Conservation (phyloP, 2,329 filamentous ascomycete species). For the Alternaria conjuncta region DNA sequence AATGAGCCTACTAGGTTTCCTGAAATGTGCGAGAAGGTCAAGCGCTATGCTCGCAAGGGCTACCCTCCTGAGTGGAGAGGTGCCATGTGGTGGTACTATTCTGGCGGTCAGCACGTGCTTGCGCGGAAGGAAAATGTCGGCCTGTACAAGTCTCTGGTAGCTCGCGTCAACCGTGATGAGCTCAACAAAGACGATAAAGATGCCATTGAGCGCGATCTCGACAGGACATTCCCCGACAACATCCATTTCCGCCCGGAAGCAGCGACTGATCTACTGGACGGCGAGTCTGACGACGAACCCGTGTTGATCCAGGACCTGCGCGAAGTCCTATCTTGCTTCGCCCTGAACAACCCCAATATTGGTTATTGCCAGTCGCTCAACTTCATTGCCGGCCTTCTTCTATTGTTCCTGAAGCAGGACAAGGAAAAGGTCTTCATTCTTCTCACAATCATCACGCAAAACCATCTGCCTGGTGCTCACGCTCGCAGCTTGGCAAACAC, state of each 20-base stretch:
- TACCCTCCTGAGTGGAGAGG: conserved; percentile 93
- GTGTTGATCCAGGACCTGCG: conserved; percentile 81
- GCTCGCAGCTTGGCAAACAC: conserved; percentile 91
- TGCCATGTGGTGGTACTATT: conserved; percentile 97
- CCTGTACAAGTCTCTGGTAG: conserved; percentile 75
- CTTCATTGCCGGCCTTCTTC: conserved; percentile 86
- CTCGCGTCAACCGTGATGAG: conserved; percentile 67
- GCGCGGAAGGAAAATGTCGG: conserved; percentile 70
- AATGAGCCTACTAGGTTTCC: conserved; percentile 79
- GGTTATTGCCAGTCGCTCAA: conserved; percentile 97
- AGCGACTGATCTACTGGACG: conserved; percentile 39
- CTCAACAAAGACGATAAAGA: conserved; percentile 79
- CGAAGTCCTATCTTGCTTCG: conserved; percentile 86
- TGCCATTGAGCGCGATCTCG: conserved; percentile 90
- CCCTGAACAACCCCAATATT: conserved; percentile 87
- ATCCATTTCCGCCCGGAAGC: conserved; percentile 78
- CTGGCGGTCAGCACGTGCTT: conserved; percentile 81
- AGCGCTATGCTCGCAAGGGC: conserved; percentile 89
- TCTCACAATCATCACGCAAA: conserved; percentile 87
- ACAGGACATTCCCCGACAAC: conserved; percentile 95
- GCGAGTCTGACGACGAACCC: conserved; percentile 64
- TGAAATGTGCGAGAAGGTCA: conserved; percentile 79
- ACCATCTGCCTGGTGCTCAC: conserved; percentile 89
- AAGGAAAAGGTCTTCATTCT: conserved; percentile 95
- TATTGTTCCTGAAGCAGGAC: conserved; percentile 80